Evolutionary conservation across 2,329 filamentous ascomycete species (phyloP).

Genomic region (Diaporthe batatas): DNA sequence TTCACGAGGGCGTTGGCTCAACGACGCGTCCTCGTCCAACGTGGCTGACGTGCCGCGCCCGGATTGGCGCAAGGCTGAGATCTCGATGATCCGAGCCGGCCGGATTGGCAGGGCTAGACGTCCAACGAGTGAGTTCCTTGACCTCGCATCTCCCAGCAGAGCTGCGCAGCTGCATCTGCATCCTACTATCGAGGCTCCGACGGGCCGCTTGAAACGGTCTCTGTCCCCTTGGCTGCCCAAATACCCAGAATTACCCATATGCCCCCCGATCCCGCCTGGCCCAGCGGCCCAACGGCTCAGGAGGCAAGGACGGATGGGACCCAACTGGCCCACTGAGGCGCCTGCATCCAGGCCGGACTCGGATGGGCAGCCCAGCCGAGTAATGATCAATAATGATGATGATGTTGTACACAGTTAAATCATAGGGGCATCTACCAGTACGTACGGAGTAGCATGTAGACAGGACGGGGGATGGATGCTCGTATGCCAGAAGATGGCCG

Average conservation of each 20-base stretch:
- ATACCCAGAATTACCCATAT: not conserved
- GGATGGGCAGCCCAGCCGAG: conserved; percentile 18
- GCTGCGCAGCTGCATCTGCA: not conserved
- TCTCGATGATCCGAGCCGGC: conserved; percentile 17
- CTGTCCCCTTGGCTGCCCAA: conserved; percentile 2
- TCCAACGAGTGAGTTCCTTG: not conserved
- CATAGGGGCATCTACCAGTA: too few species aligned
- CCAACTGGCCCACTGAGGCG: not conserved
- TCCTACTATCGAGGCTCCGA: conserved; percentile 22
- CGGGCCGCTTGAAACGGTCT: conserved; percentile 22
- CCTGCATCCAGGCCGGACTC: conserved; percentile 20
- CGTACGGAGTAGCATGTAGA: not conserved
- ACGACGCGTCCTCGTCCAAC: conserved; percentile 6
- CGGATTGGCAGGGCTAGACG: not conserved
- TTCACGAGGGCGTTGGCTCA: conserved; percentile 16
- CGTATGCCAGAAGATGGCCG: not conserved
- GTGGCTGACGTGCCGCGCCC: conserved; percentile 30
- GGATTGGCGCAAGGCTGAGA: conserved; percentile 17
- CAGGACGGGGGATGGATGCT: not conserved
- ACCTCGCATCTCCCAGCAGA: not conserved
- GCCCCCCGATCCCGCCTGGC: not conserved
- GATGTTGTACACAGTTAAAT: conserved; percentile 3
- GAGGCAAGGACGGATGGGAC: not conserved
- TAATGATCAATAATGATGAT: not conserved
- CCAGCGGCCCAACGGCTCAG: conserved; percentile 5